These are phyloP conservation scores for Thermoascus crustaceus DNA, from an alignment of 2,329 filamentous ascomycete species.

Conservation along the genomic window DNA sequence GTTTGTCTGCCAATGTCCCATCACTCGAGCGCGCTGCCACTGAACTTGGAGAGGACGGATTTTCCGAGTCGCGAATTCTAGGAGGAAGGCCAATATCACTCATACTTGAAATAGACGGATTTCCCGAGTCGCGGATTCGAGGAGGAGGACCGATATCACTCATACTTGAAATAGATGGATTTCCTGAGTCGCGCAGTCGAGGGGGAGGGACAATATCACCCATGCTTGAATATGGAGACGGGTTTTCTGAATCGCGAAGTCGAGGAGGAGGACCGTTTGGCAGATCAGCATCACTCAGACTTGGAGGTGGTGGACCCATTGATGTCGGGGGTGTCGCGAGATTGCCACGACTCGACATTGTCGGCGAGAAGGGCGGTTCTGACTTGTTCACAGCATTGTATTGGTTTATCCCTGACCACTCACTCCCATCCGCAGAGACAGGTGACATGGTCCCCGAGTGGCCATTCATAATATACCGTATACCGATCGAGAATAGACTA, in stretches of 20 bases:
- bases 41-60: conserved; percentile 80
- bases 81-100: no score
- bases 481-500: no score
- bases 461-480: conserved; percentile 50
- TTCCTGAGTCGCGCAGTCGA: conserved; percentile 42
- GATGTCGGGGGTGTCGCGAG: conserved; percentile 64
- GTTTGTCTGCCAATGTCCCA: conserved; percentile 61
- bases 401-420: conserved; percentile 66
- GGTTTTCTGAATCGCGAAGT: conserved; percentile 37
- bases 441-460: conserved; percentile 72
- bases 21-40: conserved; percentile 68
- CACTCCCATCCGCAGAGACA: conserved; percentile 71
- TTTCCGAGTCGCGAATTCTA: no score
- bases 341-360: conserved; percentile 42
- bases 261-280: conserved; percentile 17
- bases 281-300: conserved; percentile 46
- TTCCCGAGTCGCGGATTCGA: conserved; percentile 28
- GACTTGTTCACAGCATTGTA: conserved; percentile 50
- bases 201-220: conserved; percentile 37
- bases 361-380: conserved; percentile 34
- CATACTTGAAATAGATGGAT: conserved; percentile 49
- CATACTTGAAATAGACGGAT: conserved; percentile 50
- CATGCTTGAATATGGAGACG: conserved; percentile 57
- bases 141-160: conserved; percentile 35
- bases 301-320: conserved; percentile 47